phyloP scores from a whole-genome alignment of 768 basidiomycete genomes.

The Goffeauzyma gilvescens region DNA sequence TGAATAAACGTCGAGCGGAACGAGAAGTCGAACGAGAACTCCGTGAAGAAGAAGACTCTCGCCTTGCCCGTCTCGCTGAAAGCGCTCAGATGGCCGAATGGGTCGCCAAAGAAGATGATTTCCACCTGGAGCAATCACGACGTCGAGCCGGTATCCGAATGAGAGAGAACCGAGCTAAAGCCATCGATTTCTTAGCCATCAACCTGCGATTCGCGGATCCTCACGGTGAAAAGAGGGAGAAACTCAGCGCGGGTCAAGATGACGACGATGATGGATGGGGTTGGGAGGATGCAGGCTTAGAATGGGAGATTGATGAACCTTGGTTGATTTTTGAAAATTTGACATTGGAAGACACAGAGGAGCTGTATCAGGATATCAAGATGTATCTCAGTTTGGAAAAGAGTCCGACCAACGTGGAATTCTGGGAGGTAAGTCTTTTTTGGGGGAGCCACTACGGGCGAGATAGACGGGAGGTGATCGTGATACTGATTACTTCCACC shows the following conservation, averaged over 20 bases:
- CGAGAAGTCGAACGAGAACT: slow-evolving; percentile 73
- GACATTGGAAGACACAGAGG: slow-evolving; percentile 67
- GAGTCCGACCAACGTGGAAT: slow-evolving; percentile 69
- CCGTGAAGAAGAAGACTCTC: slow-evolving; percentile 77
- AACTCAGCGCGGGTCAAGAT: slow-evolving; percentile 29
- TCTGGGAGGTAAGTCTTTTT: slow-evolving; percentile 87
- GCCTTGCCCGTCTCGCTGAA: slow-evolving; percentile 75
- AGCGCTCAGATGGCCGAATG: slow-evolving; percentile 96
- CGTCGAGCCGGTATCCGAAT: slow-evolving; percentile 79
- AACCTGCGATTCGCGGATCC: slow-evolving; percentile 78
- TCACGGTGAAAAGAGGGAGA: slow-evolving; percentile 35
- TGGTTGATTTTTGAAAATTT: slow-evolving; percentile 96
- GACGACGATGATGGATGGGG: slow-evolving; percentile 47
- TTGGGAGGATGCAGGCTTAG: slow-evolving; percentile 69
- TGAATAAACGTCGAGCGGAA: slow-evolving; percentile 78
- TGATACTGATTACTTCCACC: background rate
- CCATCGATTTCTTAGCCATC: slow-evolving; percentile 91
- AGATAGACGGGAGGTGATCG: no score
- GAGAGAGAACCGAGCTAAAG: slow-evolving; percentile 89
- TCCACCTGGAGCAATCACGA: slow-evolving; percentile 86
- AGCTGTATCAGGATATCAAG: slow-evolving; percentile 85
- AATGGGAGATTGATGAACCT: slow-evolving; percentile 95
- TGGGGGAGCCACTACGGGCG: no score
- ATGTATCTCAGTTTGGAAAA: slow-evolving; percentile 74
- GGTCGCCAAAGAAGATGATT: slow-evolving; percentile 90